phyloP scores from a whole-genome alignment of 2,329 filamentous ascomycete genomes.

The Clonostachys solani region DNA sequence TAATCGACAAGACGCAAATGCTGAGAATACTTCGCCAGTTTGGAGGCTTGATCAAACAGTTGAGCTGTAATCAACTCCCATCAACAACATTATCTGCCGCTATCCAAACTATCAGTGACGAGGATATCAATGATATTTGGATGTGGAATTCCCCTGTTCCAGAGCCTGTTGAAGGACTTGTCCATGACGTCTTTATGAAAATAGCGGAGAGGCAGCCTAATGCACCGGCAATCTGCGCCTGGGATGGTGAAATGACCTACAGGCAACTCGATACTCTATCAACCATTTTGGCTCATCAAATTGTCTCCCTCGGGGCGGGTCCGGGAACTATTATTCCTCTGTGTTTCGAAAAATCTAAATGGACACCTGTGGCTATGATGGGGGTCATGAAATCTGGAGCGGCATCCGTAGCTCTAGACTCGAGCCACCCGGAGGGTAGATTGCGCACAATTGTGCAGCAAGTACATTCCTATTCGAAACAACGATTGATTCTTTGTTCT shows the following conservation, averaged over 20 bases:
- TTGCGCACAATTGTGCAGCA: conserved; percentile 1
- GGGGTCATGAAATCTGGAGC: conserved; percentile 25
- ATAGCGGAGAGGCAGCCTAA: conserved; percentile 11
- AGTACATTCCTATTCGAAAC: conserved; percentile 1
- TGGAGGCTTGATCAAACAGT: background rate
- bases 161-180: background rate
- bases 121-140: background rate
- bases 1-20: background rate
- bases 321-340: conserved; percentile 18
- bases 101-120: background rate
- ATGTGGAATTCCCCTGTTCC: background rate
- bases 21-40: background rate
- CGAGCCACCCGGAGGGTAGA: conserved; percentile 17
- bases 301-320: conserved; percentile 9
- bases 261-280: conserved; percentile 10
- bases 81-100: background rate
- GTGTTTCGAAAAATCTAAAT: conserved; percentile 29
- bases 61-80: background rate
- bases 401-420: conserved; percentile 24
- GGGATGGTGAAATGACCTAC: conserved; percentile 16
- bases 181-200: background rate
- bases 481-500: conserved; percentile 2
- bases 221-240: conserved; percentile 13
- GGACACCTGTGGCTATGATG: conserved; percentile 22
- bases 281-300: conserved; percentile 5